Base-by-base conservation (phyloP, 2,329 filamentous ascomycete species). In the Trichoderma citrinoviride region DNA sequence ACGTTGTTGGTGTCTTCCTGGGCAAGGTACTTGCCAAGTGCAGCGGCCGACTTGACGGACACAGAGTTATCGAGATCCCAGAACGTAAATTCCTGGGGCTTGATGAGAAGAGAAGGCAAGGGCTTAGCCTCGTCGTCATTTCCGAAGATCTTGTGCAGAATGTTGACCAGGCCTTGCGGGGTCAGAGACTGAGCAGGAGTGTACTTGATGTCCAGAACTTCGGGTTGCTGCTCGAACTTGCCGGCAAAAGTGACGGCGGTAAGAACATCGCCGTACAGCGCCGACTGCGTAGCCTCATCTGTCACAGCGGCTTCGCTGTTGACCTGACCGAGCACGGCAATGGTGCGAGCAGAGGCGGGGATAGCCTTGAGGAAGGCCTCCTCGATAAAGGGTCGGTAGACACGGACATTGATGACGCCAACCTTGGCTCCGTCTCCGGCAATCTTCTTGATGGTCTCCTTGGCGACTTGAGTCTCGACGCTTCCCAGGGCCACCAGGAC, bases 311-410 rank as follows among this genome's bases (percentile, higher is more conserved):
- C 81, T 68, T 91, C 85, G 70, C 91, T 88, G 67, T 83, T 79
- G 69, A 99, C 94, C 77, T 99, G 95, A 61, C 95, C 95, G 6
- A 99, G 86, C 21, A 98, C 92, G 43, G 90, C 89, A 69, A 99
- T 84, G 67, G 85, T 90, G 78, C 86, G 87, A 53, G 89, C 86
- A 41, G 90, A 90, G 70, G 87, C 82, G 40, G 95, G 93, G 29
- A 99, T 85, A 12, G 86, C 85, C 70, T 90, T 87, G 68, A 98
- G 81, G 83, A 99, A 98, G 58, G 92, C 91, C 75, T 97, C 93
- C 79, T 99, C 95, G 37, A 95, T 87, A 73, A 99, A 98, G 17
- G 95, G 95, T 49, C 94, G 88, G 82, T 98, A 99, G 63, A 99
- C 85, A 68, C 95, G 90, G 53, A 98, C 94, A 72, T 92, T 94